Evolutionary conservation across 306 rosid genomes (phyloP).

Genomic region (Rubus parviflorus): DNA sequence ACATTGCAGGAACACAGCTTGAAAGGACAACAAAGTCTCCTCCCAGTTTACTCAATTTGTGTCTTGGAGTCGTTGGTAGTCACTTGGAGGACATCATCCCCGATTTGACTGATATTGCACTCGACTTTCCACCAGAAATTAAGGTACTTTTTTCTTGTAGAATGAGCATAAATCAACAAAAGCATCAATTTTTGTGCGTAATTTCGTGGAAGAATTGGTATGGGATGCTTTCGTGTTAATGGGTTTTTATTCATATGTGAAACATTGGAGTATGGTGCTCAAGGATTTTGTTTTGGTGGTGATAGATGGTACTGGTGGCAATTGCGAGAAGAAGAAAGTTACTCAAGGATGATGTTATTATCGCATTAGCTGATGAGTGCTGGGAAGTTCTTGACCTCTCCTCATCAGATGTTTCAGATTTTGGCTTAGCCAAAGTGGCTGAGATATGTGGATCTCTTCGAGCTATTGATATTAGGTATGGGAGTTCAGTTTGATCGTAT

Average conservation of each 20-base stretch:
- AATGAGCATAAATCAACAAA: background rate
- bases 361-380: slow-evolving; percentile 68
- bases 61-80: slow-evolving; percentile 76
- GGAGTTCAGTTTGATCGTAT: background rate
- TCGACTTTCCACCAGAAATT: slow-evolving; percentile 65
- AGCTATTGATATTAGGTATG: slow-evolving; percentile 85
- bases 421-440: slow-evolving; percentile 62
- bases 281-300: slow-evolving; percentile 14
- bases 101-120: slow-evolving; percentile 69
- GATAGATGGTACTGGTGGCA: slow-evolving; percentile 66
- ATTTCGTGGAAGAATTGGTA: background rate
- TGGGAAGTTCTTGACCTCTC: slow-evolving; percentile 89
- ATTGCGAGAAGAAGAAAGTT: slow-evolving; percentile 78
- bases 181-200: background rate
- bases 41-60: slow-evolving; percentile 64
- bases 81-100: slow-evolving; percentile 77
- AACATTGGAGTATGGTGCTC: background rate
- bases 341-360: slow-evolving; percentile 64
- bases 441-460: slow-evolving; percentile 58
- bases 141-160: slow-evolving; percentile 43
- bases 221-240: background rate
- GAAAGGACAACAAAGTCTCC: slow-evolving; percentile 54
- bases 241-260: background rate
- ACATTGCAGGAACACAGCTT: slow-evolving; percentile 40
- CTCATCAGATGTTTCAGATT: slow-evolving; percentile 81